Evolutionary conservation across 129 eudicot genomes (phyloP).

Genomic region (Chrysanthemum seticuspe): DNA sequence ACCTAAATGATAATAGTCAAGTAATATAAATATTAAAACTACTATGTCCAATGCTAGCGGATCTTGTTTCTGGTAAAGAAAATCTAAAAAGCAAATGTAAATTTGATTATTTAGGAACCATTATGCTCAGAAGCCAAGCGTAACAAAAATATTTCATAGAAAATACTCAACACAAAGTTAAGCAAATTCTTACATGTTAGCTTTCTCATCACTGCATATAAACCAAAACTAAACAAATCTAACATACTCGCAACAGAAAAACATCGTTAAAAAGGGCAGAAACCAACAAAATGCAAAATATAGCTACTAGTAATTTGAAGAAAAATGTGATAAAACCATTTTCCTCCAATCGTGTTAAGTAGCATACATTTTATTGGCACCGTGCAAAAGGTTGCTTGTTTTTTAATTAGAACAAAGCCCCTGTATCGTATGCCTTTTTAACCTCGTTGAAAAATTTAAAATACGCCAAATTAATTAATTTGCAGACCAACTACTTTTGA

Average conservation of each 20-base stretch:
- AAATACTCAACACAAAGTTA: conserved; percentile 51
- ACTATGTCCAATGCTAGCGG: no score
- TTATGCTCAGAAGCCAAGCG: conserved; percentile 91
- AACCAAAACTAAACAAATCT: neutral
- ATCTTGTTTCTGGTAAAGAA: no score
- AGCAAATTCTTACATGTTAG: conserved; percentile 54
- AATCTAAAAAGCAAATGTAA: no score
- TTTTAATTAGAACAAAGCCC: conserved; percentile 26
- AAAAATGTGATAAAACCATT: neutral
- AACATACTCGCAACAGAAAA: no score
- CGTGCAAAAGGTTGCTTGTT: conserved; percentile 71
- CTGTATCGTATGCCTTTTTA: conserved; percentile 69
- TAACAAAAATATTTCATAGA: conserved; percentile 67
- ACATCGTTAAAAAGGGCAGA: no score
- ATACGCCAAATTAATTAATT: no score
- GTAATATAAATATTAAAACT: no score
- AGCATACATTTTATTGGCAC: conserved; percentile 60
- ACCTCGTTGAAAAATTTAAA: neutral
- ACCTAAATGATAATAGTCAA: no score
- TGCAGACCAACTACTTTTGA: no score
- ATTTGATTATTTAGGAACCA: no score
- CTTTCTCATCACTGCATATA: conserved; percentile 58
- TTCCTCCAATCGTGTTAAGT: conserved; percentile 41
- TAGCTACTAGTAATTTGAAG: conserved; percentile 38
- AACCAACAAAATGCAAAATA: neutral